Percentiles rank a stretch among this genome's conserved stretches.
phyloP scores from a whole-genome alignment of 2,329 filamentous ascomycete genomes.

The Fusarium cyanostomum region DNA sequence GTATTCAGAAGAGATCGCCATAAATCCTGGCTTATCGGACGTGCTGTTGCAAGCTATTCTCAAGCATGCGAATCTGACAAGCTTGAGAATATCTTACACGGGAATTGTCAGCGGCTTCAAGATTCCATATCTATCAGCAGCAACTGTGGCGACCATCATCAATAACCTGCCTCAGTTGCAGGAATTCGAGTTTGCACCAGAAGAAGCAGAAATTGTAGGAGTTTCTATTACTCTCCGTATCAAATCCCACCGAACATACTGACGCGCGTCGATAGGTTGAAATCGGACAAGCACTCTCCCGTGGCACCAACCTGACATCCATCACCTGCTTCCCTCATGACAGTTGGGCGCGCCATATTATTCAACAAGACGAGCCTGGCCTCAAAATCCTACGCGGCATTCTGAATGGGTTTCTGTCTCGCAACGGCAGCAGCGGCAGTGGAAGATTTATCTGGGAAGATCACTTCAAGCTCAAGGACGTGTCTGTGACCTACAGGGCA shows the following conservation, averaged over 20 bases:
- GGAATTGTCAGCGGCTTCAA: background rate
- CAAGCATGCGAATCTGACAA: constrained; percentile 23
- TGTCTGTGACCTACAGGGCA: background rate
- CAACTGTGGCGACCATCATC: constrained; percentile 14
- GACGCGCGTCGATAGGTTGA: background rate
- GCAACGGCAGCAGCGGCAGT: fast-evolving
- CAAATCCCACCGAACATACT: background rate
- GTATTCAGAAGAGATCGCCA: background rate
- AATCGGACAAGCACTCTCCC: constrained; percentile 16
- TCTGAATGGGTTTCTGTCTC: constrained; percentile 1
- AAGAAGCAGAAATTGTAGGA: constrained; percentile 13
- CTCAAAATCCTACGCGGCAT: background rate
- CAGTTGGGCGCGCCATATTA: background rate
- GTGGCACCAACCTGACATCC: constrained; percentile 1
- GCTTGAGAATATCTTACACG: constrained; percentile 4
- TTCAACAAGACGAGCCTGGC: background rate
- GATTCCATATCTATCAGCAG: constrained; percentile 18
- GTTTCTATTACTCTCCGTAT: background rate
- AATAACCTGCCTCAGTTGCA: constrained; percentile 14
- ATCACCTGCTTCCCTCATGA: constrained; percentile 8
- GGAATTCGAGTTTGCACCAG: constrained; percentile 18
- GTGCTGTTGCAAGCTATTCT: constrained; percentile 24
- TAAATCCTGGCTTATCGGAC: constrained; percentile 8
- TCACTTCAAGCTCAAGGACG: constrained; percentile 6
- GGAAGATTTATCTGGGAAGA: constrained; percentile 25